These are phyloP conservation scores for Saraca asoca DNA, from an alignment of 331 rosid genomes.

Conservation along the genomic window DNA sequence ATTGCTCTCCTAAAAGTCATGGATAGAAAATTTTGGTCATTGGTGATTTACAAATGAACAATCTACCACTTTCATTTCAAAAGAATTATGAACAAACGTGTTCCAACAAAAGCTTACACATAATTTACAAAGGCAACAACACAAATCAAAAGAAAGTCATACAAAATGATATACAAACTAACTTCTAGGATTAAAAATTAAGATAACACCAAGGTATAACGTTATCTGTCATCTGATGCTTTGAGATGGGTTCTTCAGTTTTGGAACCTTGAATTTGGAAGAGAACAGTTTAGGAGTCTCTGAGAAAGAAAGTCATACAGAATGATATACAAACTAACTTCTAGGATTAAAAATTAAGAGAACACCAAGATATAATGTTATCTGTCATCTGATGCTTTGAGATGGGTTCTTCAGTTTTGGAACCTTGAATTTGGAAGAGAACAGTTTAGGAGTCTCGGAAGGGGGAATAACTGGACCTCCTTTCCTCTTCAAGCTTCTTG, in stretches of 20 bases:
- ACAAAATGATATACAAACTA: conserved; percentile 7
- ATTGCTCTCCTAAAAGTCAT: too few species aligned
- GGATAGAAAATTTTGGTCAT: too few species aligned
- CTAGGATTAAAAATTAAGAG: background rate
- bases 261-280: conserved; percentile 76
- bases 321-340: background rate
- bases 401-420: conserved; percentile 70
- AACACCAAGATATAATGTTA: background rate
- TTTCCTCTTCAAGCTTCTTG: conserved; percentile 61
- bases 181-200: conserved; percentile 13
- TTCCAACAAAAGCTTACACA: conserved; percentile 19
- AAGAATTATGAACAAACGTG: conserved; percentile 20
- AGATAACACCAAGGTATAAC: background rate
- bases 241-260: conserved; percentile 55
- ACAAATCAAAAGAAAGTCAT: background rate
- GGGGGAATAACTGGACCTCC: conserved; percentile 28
- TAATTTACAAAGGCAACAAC: conserved; percentile 20
- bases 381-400: conserved; percentile 23
- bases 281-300: conserved; percentile 69
- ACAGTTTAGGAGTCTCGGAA: conserved; percentile 56
- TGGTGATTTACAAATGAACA: background rate
- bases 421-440: conserved; percentile 72
- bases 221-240: conserved; percentile 24
- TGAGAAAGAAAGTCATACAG: background rate
- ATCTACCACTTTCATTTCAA: background rate